Conservation (phyloP, 148 eudicot species). For the Fagopyrum esculentum region DNA sequence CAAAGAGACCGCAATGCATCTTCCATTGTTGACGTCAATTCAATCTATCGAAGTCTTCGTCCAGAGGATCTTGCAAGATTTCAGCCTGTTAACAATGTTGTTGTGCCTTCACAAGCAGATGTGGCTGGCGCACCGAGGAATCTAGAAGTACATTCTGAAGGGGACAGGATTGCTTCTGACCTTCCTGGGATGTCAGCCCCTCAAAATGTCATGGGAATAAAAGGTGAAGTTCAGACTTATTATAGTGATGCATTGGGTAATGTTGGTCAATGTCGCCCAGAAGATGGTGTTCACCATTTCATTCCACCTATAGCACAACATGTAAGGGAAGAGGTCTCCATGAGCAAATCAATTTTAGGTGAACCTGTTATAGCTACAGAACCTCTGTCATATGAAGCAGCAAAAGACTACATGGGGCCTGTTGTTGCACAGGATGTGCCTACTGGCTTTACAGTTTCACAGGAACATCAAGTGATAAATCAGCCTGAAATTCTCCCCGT, state of each 20-base stretch:
- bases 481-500: slow-evolving; percentile 30
- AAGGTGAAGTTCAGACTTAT: slow-evolving; percentile 30
- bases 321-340: slow-evolving; percentile 28
- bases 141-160: slow-evolving; percentile 23
- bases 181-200: slow-evolving; percentile 22
- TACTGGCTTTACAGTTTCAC: slow-evolving; percentile 18
- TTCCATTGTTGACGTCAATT: slow-evolving; percentile 33
- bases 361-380: slow-evolving; percentile 34
- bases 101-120: slow-evolving; percentile 16
- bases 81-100: slow-evolving; percentile 24
- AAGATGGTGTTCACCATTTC: slow-evolving; percentile 28
- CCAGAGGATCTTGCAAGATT: slow-evolving; percentile 38
- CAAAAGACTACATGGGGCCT: slow-evolving; percentile 29
- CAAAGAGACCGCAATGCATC: slow-evolving; percentile 37
- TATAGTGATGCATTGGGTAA: slow-evolving; percentile 18
- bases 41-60: slow-evolving; percentile 49
- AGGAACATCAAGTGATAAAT: slow-evolving; percentile 30
- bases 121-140: slow-evolving; percentile 22
- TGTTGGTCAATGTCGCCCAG: slow-evolving; percentile 30
- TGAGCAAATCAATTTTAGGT: slow-evolving; percentile 31
- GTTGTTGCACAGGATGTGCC: slow-evolving; percentile 28
- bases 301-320: slow-evolving; percentile 38
- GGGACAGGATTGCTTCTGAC: slow-evolving; percentile 25
- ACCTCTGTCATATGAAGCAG: slow-evolving; percentile 27
- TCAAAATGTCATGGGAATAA: slow-evolving; percentile 32